phyloP scores from a whole-genome alignment of 2,329 filamentous ascomycete species.

The Fusarium algeriense region DNA sequence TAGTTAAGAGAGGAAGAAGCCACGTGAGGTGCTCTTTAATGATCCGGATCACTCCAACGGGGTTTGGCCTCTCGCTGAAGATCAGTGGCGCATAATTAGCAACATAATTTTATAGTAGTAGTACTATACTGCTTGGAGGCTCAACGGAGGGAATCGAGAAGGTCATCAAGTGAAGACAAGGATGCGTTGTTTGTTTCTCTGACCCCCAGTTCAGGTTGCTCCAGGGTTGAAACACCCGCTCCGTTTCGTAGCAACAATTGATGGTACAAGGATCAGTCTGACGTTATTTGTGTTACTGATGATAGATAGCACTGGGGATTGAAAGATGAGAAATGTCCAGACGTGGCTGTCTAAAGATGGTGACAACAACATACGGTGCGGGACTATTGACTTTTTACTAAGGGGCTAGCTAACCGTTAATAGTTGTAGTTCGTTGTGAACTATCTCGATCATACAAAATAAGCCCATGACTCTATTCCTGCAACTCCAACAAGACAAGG shows the following conservation, averaged over 20 bases:
- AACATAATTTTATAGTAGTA: background rate
- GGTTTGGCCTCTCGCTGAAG: slow-evolving; percentile 7
- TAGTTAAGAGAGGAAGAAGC: slow-evolving; percentile 23
- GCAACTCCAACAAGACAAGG: slow-evolving; percentile 22
- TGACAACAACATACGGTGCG: background rate
- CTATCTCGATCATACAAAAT: slow-evolving; percentile 17
- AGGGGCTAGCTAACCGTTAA: slow-evolving; percentile 2
- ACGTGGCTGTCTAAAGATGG: background rate
- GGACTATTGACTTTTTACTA: background rate
- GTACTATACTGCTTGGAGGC: background rate
- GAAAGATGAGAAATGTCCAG: background rate
- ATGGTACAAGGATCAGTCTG: slow-evolving; percentile 26
- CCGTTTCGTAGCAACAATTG: slow-evolving; percentile 25
- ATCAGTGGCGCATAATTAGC: background rate
- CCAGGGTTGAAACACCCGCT: slow-evolving; percentile 40
- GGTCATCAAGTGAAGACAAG: background rate
- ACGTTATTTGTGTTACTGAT: background rate
- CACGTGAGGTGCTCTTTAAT: slow-evolving; percentile 16
- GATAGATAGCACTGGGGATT: background rate
- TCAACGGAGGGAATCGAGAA: background rate
- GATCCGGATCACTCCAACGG: too few relatives aligned
- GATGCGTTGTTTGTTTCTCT: slow-evolving; percentile 29
- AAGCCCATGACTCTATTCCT: slow-evolving; percentile 16
- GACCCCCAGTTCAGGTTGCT: slow-evolving; percentile 10
- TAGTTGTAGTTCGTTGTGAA: background rate